Evolutionary conservation across 805 yeast species (phyloP).

Genomic region (Aciculoconidium aculeatum): DNA sequence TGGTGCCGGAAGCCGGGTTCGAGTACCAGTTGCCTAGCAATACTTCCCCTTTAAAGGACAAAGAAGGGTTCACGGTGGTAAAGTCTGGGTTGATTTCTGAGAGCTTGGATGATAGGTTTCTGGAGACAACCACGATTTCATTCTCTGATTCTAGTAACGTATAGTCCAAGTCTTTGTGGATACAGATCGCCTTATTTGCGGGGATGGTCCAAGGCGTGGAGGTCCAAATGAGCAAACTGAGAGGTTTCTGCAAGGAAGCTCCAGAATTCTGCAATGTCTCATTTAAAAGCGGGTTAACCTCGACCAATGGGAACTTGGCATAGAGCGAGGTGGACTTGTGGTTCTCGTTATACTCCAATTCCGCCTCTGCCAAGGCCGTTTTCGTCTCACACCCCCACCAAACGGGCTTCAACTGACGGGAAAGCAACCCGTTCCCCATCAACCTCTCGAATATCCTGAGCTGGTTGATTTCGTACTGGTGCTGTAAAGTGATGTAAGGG

Average conservation of each 20-base stretch:
- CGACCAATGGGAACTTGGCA: slow-evolving; percentile 54
- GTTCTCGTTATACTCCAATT: slow-evolving; percentile 73
- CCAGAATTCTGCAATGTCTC: slow-evolving; percentile 4
- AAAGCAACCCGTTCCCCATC: slow-evolving; percentile 60
- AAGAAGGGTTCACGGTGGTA: too few relatives aligned
- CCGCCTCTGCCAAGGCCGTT: slow-evolving; percentile 96
- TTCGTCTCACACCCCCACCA: slow-evolving; percentile 95
- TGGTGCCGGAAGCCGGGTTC: slow-evolving; percentile 44
- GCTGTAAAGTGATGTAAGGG: slow-evolving; percentile 69
- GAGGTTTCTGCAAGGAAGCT: too few relatives aligned
- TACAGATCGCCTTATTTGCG: slow-evolving; percentile 78
- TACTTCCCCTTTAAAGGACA: slow-evolving; percentile 20
- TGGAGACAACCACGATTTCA: slow-evolving; percentile 54
- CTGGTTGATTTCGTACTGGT: slow-evolving; percentile 69
- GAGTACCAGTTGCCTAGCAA: slow-evolving; percentile 37
- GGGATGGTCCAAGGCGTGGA: slow-evolving; percentile 98
- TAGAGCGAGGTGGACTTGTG: slow-evolving; percentile 67
- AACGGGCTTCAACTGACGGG: slow-evolving; percentile 88
- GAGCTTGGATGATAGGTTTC: slow-evolving; percentile 39
- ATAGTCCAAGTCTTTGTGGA: slow-evolving; percentile 55
- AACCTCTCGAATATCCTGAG: slow-evolving; percentile 62
- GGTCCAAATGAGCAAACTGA: slow-evolving; percentile 75
- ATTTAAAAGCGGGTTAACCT: slow-evolving; percentile 13
- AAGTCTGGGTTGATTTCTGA: slow-evolving; percentile 19
- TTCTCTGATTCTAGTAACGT: slow-evolving; percentile 33